Evolutionary conservation across 2,329 filamentous ascomycete species (phyloP), one percentile per base, ranked within the genome.

Genomic region (Celoporthe dispersa): DNA sequence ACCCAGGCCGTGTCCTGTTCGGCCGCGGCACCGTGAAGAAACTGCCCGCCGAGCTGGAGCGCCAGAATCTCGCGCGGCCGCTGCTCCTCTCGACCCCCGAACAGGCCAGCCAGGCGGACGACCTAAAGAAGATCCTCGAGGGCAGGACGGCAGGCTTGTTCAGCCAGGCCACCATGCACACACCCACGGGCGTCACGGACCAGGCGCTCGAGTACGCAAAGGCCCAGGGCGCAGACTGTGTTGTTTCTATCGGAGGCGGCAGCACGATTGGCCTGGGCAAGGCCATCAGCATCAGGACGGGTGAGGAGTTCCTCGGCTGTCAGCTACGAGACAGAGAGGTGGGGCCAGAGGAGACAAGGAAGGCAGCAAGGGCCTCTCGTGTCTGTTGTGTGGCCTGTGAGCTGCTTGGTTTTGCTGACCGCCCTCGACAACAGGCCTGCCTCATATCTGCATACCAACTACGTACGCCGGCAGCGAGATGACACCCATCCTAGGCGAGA

Each of bases 401-500:
- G 33, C 57, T 60, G 57, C n/a, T 9, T 37, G 1, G 2, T 19
- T 3, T 11, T 41, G 35, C 39, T 8, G 4, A 33, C 12, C 22
- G n/a, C n/a, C n/a, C n/a, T 31, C 28, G 16, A 11, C n/a, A n/a
- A 60, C 7, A 60, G 57, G 85, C 0, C 75, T 88, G 48, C 82
- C 82, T 33, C 86, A 88, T 75, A 82, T 88, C 68, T 85, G 83
- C 70, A 85, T 90, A 64, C 86, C 87, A n/a, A 89, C 87, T 2
- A 88, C 87, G 0, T 90, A 89, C 75, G 84, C 87, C 6, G 87
- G 87, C 3, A 87, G 85, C 71, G 89, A 91, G 75, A 88, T 91
- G 84, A 91, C 89, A 3, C 86, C 88, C 0, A 89, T 90, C 62
- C 78, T 91, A 16, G 89, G 89, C 2, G 88, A 91, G 79, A 90